A percentile compares a stretch with the other conserved stretches of the same genome.
phyloP scores from a whole-genome alignment of 2,329 filamentous ascomycete genomes.

The Phialocephala subalpina region DNA sequence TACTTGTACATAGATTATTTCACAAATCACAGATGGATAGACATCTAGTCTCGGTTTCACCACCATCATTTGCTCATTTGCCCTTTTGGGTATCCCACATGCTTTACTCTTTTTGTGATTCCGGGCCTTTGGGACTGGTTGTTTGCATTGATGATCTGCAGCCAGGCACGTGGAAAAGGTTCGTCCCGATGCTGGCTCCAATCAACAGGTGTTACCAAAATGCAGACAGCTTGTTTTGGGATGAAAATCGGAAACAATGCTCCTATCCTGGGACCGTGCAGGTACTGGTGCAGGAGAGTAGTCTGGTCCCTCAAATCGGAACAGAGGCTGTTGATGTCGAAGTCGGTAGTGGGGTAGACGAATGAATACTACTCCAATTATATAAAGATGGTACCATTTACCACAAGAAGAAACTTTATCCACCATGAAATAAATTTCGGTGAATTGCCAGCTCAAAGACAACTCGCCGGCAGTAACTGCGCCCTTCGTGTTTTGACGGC shows the following conservation, averaged over 20 bases:
- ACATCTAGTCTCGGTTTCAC: not conserved
- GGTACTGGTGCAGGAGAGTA: too few relatives aligned
- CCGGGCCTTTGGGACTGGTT: not conserved
- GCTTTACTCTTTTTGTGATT: constrained; percentile 2
- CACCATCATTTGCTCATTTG: not conserved
- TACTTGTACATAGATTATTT: not conserved
- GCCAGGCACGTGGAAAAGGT: not conserved
- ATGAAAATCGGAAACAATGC: constrained; percentile 1
- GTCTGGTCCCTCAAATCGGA: not conserved
- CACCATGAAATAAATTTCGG: not conserved
- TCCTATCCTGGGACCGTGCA: not conserved
- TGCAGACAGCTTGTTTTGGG: constrained; percentile 6
- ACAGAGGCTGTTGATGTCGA: not conserved
- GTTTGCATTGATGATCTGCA: not conserved
- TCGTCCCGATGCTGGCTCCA: constrained; percentile 2
- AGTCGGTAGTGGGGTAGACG: not conserved
- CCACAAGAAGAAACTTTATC: not conserved
- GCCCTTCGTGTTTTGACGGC: not conserved
- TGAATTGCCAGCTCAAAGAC: not conserved
- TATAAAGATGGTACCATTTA: constrained; percentile 3
- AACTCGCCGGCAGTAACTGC: not conserved
- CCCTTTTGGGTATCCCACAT: not conserved
- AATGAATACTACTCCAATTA: not conserved
- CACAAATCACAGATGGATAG: not conserved
- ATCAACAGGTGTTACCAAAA: not conserved